Evolutionary conservation across 108 stramenopile species (phyloP).

Genomic region (Stephanodiscus minutulus): DNA sequence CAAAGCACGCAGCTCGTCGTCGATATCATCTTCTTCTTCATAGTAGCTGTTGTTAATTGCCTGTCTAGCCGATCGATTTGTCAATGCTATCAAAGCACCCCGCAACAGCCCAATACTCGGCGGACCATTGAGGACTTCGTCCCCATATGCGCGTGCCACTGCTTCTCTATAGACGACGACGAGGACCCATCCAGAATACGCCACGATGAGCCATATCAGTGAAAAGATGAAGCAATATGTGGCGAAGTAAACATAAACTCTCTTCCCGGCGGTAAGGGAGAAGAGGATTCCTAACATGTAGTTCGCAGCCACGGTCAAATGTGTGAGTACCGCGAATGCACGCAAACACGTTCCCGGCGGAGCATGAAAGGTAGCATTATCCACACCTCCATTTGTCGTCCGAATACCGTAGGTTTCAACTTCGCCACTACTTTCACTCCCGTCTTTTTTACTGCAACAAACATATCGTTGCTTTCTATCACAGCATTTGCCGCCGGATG

Average conservation of each 20-base stretch:
- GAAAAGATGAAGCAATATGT: slow-evolving; percentile 49
- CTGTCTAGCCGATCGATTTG: slow-evolving; percentile 1
- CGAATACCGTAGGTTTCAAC: slow-evolving; percentile 9
- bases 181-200: slow-evolving; percentile 30
- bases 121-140: slow-evolving; percentile 20
- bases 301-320: slow-evolving; percentile 40
- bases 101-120: background rate
- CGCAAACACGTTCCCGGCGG: slow-evolving; percentile 26
- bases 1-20: slow-evolving; percentile 37
- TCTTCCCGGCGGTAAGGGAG: slow-evolving; percentile 40
- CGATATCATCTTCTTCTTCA: slow-evolving; percentile 38
- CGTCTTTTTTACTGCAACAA: slow-evolving; percentile 23
- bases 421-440: slow-evolving; percentile 1
- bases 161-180: slow-evolving; percentile 37
- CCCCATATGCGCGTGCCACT: slow-evolving; percentile 15
- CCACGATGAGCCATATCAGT: slow-evolving; percentile 30
- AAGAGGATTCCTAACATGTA: slow-evolving; percentile 44
- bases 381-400: background rate
- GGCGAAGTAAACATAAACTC: slow-evolving; percentile 42
- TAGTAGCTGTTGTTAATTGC: background rate
- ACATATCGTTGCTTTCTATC: slow-evolving; percentile 18
- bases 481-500: slow-evolving; percentile 29
- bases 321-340: slow-evolving; percentile 27
- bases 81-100: background rate
- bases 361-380: slow-evolving; percentile 21